These are phyloP conservation scores for Penicillium parvum DNA, from an alignment of 495 filamentous ascomycete species.

Conservation along the genomic window DNA sequence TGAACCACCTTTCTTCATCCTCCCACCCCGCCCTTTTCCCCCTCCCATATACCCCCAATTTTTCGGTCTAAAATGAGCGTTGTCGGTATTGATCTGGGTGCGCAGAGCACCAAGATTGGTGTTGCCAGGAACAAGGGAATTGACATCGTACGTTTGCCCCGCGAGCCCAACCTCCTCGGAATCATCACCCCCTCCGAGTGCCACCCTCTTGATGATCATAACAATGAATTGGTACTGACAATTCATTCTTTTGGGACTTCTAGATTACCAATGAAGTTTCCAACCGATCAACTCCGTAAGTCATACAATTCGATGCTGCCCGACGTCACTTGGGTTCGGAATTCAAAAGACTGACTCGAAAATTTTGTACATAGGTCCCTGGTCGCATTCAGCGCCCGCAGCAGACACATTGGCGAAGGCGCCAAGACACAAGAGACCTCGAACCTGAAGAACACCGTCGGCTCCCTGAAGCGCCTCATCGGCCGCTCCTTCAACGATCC, in stretches of 20 bases:
- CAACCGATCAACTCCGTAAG: constrained; percentile 96
- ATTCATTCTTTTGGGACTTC: constrained; percentile 2
- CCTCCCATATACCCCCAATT: constrained; percentile 13
- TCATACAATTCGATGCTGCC: constrained; percentile 15
- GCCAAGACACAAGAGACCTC: constrained; percentile 99
- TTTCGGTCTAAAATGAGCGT: constrained; percentile 58
- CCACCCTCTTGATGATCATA: background rate
- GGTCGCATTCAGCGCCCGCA: constrained; percentile 91
- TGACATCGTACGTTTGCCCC: constrained; percentile 80
- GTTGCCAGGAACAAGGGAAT: constrained; percentile 97
- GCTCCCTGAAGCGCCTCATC: constrained; percentile 84
- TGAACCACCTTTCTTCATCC: constrained; percentile 16
- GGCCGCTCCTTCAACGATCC: constrained; percentile 83
- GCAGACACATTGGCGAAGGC: constrained; percentile 85
- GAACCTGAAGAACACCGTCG: constrained; percentile 98
- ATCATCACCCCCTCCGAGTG: background rate
- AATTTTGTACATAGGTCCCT: constrained; percentile 59
- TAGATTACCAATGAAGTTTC: constrained; percentile 99
- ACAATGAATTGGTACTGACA: constrained; percentile 21
- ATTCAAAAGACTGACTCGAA: constrained; percentile 30
- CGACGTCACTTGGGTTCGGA: constrained; percentile 6
- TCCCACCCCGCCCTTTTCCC: constrained; percentile 13
- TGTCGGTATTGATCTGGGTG: constrained; percentile 92
- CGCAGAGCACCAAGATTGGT: constrained; percentile 94
- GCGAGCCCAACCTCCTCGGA: constrained; percentile 10